Conservation (phyloP, 768 basidiomycete genomes). For the Crucibulum laeve region DNA sequence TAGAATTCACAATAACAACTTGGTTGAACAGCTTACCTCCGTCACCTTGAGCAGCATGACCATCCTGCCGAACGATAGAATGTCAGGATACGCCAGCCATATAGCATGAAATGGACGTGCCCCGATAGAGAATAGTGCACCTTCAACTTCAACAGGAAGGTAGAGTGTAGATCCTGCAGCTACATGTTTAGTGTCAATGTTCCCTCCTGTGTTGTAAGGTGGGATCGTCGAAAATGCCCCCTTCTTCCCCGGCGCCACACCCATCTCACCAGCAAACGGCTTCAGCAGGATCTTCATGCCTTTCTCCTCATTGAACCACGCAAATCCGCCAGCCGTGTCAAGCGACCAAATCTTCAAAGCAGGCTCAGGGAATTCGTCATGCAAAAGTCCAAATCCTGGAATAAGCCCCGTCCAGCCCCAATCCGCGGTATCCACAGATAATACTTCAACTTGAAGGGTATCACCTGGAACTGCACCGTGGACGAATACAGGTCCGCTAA, state of each 20-base stretch:
- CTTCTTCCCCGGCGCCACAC: slow-evolving; percentile 44
- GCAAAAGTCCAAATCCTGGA: slow-evolving; percentile 55
- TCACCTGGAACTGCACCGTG: slow-evolving; percentile 50
- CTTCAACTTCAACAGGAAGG: slow-evolving; percentile 55
- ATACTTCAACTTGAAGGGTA: slow-evolving; percentile 55
- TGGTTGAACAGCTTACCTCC: slow-evolving; percentile 38
- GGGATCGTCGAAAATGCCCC: slow-evolving; percentile 61
- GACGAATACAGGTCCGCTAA: slow-evolving; percentile 56
- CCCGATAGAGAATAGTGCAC: slow-evolving; percentile 58
- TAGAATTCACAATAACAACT: neutral
- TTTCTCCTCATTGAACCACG: slow-evolving; percentile 48
- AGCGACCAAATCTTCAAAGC: slow-evolving; percentile 54
- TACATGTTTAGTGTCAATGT: slow-evolving; percentile 57
- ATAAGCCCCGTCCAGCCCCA: slow-evolving; percentile 65
- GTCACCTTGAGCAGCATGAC: slow-evolving; percentile 65
- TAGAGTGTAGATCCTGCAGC: slow-evolving; percentile 51
- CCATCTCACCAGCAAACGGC: slow-evolving; percentile 66
- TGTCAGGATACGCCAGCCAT: neutral
- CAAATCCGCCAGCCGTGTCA: slow-evolving; percentile 30
- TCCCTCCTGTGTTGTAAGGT: slow-evolving; percentile 58
- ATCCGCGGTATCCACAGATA: slow-evolving; percentile 44
- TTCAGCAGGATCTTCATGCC: slow-evolving; percentile 45
- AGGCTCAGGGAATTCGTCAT: slow-evolving; percentile 49
- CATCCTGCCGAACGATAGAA: slow-evolving; percentile 35
- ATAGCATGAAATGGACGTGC: slow-evolving; percentile 24